Conservation (phyloP, 768 basidiomycete genomes). For the Termitomyces sp. region DNA sequence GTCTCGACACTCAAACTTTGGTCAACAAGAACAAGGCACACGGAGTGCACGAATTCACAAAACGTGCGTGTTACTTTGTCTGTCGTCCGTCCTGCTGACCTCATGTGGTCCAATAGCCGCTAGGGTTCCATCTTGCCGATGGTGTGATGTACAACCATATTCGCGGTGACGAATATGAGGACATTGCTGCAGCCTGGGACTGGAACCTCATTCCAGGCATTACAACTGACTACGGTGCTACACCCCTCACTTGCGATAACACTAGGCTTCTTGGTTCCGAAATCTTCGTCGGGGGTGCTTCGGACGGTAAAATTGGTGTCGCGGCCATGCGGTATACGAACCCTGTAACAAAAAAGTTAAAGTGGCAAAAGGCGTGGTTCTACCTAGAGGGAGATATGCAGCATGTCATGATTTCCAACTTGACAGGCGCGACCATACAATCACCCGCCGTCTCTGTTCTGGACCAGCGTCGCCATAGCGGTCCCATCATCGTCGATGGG, state of each 20-base stretch:
- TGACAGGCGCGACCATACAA: slow-evolving; percentile 35
- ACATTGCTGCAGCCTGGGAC: slow-evolving; percentile 69
- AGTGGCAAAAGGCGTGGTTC: slow-evolving; percentile 73
- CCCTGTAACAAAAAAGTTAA: slow-evolving; percentile 45
- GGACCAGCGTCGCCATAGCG: slow-evolving; percentile 52
- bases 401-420: slow-evolving; percentile 51
- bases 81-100: neutral
- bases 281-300: slow-evolving; percentile 62
- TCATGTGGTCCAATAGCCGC: slow-evolving; percentile 28
- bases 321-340: slow-evolving; percentile 67
- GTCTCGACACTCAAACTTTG: slow-evolving; percentile 61
- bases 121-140: slow-evolving; percentile 70
- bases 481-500: slow-evolving; percentile 40
- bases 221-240: slow-evolving; percentile 58
- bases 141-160: slow-evolving; percentile 61
- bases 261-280: slow-evolving; percentile 41
- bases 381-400: slow-evolving; percentile 61
- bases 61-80: slow-evolving; percentile 33
- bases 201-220: slow-evolving; percentile 76
- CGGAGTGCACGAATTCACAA: slow-evolving; percentile 59
- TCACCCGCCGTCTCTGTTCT: slow-evolving; percentile 56
- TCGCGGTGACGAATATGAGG: slow-evolving; percentile 64
- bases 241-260: slow-evolving; percentile 42
- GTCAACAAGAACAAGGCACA: slow-evolving; percentile 51
- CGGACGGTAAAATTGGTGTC: slow-evolving; percentile 51